Percentiles rank a stretch among this genome's conserved stretches.
Conservation (phyloP, 139 green algal species). For the Closterium sp. region DNA sequence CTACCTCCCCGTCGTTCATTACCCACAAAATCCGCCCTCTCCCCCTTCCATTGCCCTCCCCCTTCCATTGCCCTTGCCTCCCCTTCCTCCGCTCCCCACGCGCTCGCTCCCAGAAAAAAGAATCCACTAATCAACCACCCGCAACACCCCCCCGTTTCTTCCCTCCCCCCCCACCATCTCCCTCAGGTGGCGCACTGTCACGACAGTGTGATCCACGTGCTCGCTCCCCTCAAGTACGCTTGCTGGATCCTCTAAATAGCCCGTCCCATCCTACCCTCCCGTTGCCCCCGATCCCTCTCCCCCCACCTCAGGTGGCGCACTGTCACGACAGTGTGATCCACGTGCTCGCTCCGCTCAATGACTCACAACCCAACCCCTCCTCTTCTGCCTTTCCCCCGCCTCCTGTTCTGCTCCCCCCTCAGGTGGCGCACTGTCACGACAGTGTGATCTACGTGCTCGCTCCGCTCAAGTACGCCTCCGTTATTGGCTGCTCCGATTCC, state of each 20-base stretch:
- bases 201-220: slow-evolving; percentile 47
- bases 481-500: slow-evolving; percentile 49
- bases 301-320: slow-evolving; percentile 36
- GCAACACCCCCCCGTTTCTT: too few species aligned
- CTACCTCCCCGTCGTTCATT: too few species aligned
- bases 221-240: slow-evolving; percentile 30
- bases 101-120: too few species aligned
- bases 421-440: slow-evolving; percentile 53
- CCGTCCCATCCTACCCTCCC: neutral
- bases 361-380: too few species aligned
- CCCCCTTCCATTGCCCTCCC: too few species aligned
- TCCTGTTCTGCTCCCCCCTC: neutral
- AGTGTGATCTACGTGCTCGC: slow-evolving; percentile 48
- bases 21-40: too few species aligned
- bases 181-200: slow-evolving; percentile 49
- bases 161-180: too few species aligned
- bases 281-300: neutral
- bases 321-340: slow-evolving; percentile 52
- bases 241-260: too few species aligned
- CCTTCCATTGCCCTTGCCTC: too few species aligned
- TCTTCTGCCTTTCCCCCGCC: too few species aligned
- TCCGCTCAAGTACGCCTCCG: slow-evolving; percentile 40
- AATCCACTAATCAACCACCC: too few species aligned
- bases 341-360: slow-evolving; percentile 37
- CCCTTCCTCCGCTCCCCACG: too few species aligned